Percentiles rank a stretch among this genome's conserved stretches.
phyloP scores from a whole-genome alignment of 2,329 filamentous ascomycete species.

The Nothophoma quercina region DNA sequence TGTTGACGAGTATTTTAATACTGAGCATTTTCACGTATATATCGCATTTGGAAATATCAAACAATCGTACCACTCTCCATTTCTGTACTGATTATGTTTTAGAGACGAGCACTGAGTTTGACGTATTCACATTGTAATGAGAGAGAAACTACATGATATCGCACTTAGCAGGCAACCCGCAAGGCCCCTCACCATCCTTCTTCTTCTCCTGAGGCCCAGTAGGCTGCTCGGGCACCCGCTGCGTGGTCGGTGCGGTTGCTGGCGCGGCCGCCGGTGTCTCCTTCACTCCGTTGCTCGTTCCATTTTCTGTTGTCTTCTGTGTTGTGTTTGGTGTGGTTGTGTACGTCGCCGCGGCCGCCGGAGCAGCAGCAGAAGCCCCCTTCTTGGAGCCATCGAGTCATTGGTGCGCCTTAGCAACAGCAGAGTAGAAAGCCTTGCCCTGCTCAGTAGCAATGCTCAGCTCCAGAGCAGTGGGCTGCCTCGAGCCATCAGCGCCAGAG shows the following conservation, averaged over 20 bases:
- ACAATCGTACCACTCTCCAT: background rate
- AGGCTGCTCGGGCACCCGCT: slow-evolving; percentile 17
- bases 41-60: background rate
- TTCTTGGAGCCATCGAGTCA: slow-evolving; percentile 74
- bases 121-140: background rate
- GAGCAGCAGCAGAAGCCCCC: background rate
- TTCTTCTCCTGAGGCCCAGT: slow-evolving; percentile 42
- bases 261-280: slow-evolving; percentile 26
- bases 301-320: slow-evolving; percentile 13
- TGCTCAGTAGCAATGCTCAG: slow-evolving; percentile 80
- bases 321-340: slow-evolving; percentile 5
- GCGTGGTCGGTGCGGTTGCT: slow-evolving; percentile 26
- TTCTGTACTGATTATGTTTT: background rate
- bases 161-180: slow-evolving; percentile 80
- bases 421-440: slow-evolving; percentile 84
- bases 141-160: slow-evolving; percentile 61
- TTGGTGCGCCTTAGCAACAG: slow-evolving; percentile 73
- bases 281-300: slow-evolving; percentile 16
- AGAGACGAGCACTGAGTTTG: background rate
- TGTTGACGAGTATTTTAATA: slow-evolving; percentile 21
- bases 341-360: background rate
- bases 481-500: slow-evolving; percentile 77
- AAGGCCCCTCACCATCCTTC: slow-evolving; percentile 70
- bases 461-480: slow-evolving; percentile 79
- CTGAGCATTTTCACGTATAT: slow-evolving; percentile 11